phyloP scores from a whole-genome alignment of 78 protist genomes.

The Salpingoeca rosetta region DNA sequence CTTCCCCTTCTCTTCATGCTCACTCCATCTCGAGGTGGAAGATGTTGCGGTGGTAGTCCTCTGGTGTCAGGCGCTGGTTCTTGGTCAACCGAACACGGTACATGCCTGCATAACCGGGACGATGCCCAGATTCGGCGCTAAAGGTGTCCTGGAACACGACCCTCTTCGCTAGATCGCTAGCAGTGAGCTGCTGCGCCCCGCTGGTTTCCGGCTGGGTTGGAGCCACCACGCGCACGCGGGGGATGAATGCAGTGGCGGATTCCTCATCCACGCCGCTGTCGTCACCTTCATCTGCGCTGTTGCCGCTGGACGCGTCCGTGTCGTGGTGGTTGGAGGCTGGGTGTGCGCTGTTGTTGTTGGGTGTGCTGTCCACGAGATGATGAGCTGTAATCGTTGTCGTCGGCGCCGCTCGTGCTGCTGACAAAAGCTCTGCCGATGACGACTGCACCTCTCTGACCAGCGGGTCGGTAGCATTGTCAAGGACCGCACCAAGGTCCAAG shows the following conservation, averaged over 20 bases:
- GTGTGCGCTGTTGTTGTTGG: not conserved
- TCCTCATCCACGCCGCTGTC: not conserved
- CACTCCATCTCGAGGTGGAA: slow-evolving; percentile 50
- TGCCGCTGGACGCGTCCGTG: not conserved
- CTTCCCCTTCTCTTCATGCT: too few relatives aligned
- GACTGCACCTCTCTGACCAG: not conserved
- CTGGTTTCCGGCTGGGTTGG: not conserved
- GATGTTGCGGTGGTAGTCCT: slow-evolving; percentile 43
- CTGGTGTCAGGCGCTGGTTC: slow-evolving; percentile 35
- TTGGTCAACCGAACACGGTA: slow-evolving; percentile 4
- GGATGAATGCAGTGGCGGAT: not conserved
- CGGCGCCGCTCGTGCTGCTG: not conserved
- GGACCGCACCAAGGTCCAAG: too few relatives aligned
- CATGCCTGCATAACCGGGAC: slow-evolving; percentile 14
- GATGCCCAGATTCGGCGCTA: not conserved
- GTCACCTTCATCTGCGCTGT: not conserved
- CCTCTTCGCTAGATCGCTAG: not conserved
- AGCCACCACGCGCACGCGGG: not conserved
- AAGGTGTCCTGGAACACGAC: slow-evolving; percentile 17
- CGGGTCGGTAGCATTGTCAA: too few relatives aligned
- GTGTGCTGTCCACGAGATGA: not conserved
- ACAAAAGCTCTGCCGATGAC: not conserved
- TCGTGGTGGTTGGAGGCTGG: not conserved
- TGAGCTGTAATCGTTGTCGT: not conserved
- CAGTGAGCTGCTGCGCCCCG: not conserved